Base-by-base conservation (phyloP, 108 stramenopile species). In the Cyclotella choctawhatcheeana region DNA sequence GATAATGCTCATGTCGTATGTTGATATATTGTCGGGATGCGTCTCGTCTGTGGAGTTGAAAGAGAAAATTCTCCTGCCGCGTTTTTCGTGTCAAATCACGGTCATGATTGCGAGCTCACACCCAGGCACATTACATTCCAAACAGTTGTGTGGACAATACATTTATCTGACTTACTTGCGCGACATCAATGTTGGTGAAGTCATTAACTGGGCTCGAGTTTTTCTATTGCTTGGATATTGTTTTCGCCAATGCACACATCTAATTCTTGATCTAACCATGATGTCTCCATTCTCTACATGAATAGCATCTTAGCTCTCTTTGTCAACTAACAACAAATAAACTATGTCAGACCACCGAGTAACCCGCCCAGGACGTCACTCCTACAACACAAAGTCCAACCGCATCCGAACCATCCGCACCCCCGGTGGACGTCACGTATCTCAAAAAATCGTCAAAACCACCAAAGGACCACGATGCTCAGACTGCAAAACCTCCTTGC, bases 321-420 rank as follows among this genome's bases (percentile, higher is more conserved):
- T 44, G 48, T 64, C 29, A 1, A 31, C 16, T 50, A 53, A n/a
- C 55, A 65, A 56, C 14, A 20, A 37, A 47, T 37, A 56, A 90
- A 54, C n/a, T 58, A 94, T 94, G 93, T 45, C 86, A 69, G 97
- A 99, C 84, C 81, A 76, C 65, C 93, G 99, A 68, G 93, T 97
- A 71, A 97, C 96, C 16, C 95, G 96, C 80, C 73, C 72, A 26
- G 88, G 96, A 82, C 96, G 98, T 70, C 98, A 98, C 78, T 88
- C 95, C 65, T 99, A 98, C 96, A 90, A 90, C 86, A 97, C 98
- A 67, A 51, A 60, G 62, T 86, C 86, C 37, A 91, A 97, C 90
- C 85, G 89, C 69, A 85, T 84, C 52, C 80, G 82, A 52, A 78
- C 85, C 26, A 82, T 89, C 61, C 87, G 83, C 58, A 98, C 98